Evolutionary conservation across 768 basidiomycete genomes (phyloP).

Genomic region (Stropharia rugosoannulata): DNA sequence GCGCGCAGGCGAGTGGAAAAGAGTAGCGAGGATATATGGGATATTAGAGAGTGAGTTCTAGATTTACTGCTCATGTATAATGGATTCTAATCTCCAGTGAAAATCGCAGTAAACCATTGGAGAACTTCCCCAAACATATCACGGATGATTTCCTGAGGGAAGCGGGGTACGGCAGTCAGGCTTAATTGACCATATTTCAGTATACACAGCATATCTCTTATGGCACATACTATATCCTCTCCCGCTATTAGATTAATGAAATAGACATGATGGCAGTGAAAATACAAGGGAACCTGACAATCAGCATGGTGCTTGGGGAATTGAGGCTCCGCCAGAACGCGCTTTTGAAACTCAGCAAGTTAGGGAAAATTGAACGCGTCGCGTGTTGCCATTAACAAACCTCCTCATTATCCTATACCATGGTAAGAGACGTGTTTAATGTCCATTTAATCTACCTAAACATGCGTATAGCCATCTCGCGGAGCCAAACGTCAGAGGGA

Average conservation of each 20-base stretch:
- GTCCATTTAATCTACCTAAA: slow-evolving; percentile 13
- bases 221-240: too few relatives aligned
- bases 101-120: slow-evolving; percentile 43
- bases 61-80: neutral
- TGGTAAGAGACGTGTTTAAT: slow-evolving; percentile 33
- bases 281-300: neutral
- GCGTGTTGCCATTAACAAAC: slow-evolving; percentile 30
- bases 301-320: neutral
- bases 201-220: too few relatives aligned
- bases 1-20: slow-evolving; percentile 68
- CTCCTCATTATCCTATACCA: slow-evolving; percentile 21
- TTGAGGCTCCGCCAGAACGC: slow-evolving; percentile 43
- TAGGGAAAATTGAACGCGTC: slow-evolving; percentile 39
- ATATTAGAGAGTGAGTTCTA: slow-evolving; percentile 64
- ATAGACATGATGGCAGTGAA: slow-evolving; percentile 3
- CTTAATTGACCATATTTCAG: neutral
- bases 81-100: neutral
- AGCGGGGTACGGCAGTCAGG: neutral
- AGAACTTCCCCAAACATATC: slow-evolving; percentile 46
- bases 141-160: slow-evolving; percentile 21
- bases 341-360: slow-evolving; percentile 23
- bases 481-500: slow-evolving; percentile 65
- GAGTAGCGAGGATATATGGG: slow-evolving; percentile 97
- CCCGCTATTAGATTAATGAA: too few relatives aligned
- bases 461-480: slow-evolving; percentile 35